phyloP scores from a whole-genome alignment of 2,329 filamentous ascomycete species.

The Orbilia ellipsospora region DNA sequence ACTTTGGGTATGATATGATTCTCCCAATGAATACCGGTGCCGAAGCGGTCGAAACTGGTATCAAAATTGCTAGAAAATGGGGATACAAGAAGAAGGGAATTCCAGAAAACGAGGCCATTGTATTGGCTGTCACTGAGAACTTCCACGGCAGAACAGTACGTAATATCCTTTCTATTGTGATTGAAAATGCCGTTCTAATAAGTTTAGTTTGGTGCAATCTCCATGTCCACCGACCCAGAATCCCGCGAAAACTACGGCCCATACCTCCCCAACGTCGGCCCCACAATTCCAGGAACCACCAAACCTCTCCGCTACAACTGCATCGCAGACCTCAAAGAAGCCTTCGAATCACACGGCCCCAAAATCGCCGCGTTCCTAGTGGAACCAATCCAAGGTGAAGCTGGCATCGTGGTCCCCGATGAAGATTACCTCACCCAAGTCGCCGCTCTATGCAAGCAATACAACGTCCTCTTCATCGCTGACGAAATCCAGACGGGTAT shows the following conservation, averaged over 20 bases:
- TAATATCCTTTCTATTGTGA: too few relatives aligned
- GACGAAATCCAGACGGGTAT: conserved; percentile 97
- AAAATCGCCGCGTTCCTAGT: conserved; percentile 93
- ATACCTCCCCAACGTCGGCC: conserved; percentile 88
- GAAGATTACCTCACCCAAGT: conserved; percentile 85
- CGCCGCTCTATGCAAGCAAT: conserved; percentile 86
- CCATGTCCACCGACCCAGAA: conserved; percentile 93
- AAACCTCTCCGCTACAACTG: conserved; percentile 88
- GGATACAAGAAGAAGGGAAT: conserved; percentile 96
- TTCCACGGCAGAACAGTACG: conserved; percentile 91
- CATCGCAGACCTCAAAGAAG: conserved; percentile 79
- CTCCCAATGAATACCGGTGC: conserved; percentile 98
- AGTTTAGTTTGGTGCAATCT: conserved; percentile 88
- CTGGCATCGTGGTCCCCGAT: conserved; percentile 93
- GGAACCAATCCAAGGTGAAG: conserved; percentile 97
- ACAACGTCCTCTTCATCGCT: conserved; percentile 95
- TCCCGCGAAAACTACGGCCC: conserved; percentile 97
- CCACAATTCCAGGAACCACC: conserved; percentile 77
- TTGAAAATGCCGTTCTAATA: conserved; percentile 13
- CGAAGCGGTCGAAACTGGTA: conserved; percentile 92
- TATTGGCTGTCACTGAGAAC: conserved; percentile 88
- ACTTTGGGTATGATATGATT: conserved; percentile 96
- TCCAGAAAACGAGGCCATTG: conserved; percentile 80
- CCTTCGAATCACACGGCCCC: conserved; percentile 81
- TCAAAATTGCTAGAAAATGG: conserved; percentile 98